Conservation (phyloP, 176 grass and related monocot species). For the Otatea glauca region DNA sequence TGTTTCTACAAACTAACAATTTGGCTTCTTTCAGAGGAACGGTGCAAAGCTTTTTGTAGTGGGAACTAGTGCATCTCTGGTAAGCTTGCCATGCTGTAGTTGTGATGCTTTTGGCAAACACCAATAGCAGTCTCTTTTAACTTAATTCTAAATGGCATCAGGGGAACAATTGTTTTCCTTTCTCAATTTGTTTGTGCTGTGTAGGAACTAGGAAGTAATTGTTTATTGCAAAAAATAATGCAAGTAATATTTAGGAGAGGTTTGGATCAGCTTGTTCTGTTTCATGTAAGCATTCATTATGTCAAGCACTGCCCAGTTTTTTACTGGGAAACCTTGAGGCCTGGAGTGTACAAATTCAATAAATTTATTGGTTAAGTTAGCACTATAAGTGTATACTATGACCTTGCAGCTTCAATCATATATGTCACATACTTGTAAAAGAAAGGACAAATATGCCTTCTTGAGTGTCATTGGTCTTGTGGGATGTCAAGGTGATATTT, state of each 20-base stretch:
- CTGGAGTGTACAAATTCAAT: background rate
- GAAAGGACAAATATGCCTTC: background rate
- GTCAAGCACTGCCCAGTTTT: slow-evolving; percentile 5
- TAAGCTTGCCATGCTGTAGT: slow-evolving; percentile 46
- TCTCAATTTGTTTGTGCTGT: slow-evolving; percentile 15
- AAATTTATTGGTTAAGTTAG: slow-evolving; percentile 14
- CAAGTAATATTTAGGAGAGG: background rate
- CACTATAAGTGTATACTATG: slow-evolving; percentile 27
- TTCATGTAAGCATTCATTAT: background rate
- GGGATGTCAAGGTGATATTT: slow-evolving; percentile 1
- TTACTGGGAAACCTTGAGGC: slow-evolving; percentile 17
- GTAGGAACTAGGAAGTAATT: background rate
- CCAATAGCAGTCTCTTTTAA: background rate
- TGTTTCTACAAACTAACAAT: slow-evolving; percentile 34
- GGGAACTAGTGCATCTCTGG: slow-evolving; percentile 90
- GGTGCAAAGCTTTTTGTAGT: slow-evolving; percentile 94
- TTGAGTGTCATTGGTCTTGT: slow-evolving; percentile 16
- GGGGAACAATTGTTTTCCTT: background rate
- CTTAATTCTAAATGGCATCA: slow-evolving; percentile 11
- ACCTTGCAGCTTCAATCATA: slow-evolving; percentile 15
- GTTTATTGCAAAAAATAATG: background rate
- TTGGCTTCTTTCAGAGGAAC: slow-evolving; percentile 73
- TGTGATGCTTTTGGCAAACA: slow-evolving; percentile 22
- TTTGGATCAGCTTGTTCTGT: slow-evolving; percentile 3
- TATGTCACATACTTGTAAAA: slow-evolving; percentile 18